phyloP scores from a whole-genome alignment of 1,139 yeast species.

The Saccharomycopsis hybrid region DNA sequence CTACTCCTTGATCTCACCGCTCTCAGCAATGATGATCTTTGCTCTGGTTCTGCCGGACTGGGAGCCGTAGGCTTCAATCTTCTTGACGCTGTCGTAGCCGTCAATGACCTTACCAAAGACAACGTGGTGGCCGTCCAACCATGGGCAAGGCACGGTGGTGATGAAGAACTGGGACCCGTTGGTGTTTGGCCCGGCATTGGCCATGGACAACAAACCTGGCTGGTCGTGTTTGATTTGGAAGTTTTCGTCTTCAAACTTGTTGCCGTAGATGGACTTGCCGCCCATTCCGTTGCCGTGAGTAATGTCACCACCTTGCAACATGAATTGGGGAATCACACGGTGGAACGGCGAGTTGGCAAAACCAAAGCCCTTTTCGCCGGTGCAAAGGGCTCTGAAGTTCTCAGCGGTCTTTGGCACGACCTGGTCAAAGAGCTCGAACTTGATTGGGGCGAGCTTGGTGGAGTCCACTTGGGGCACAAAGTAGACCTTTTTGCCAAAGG shows the following conservation, averaged over 20 bases:
- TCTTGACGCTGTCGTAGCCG: slow-evolving; percentile 87
- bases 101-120: slow-evolving; percentile 96
- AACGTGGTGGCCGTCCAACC: slow-evolving; percentile 99
- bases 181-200: slow-evolving; percentile 99
- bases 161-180: slow-evolving; percentile 99
- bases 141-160: slow-evolving; percentile 91
- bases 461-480: slow-evolving; percentile 70
- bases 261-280: slow-evolving; percentile 98
- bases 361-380: slow-evolving; percentile 92
- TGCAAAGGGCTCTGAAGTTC: slow-evolving; percentile 94
- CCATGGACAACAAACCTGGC: slow-evolving; percentile 97
- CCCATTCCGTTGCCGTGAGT: slow-evolving; percentile 94
- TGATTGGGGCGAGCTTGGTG: slow-evolving; percentile 61
- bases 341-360: slow-evolving; percentile 91
- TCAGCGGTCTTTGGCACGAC: slow-evolving; percentile 97
- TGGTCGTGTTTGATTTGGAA: slow-evolving; percentile 75
- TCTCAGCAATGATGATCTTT: slow-evolving; percentile 69
- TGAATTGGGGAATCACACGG: slow-evolving; percentile 97
- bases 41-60: slow-evolving; percentile 76
- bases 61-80: slow-evolving; percentile 83
- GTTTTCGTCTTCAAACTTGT: slow-evolving; percentile 94
- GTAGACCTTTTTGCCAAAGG: slow-evolving; percentile 43
- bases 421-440: slow-evolving; percentile 82
- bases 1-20: slow-evolving; percentile 51
- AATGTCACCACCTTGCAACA: slow-evolving; percentile 99